Evolutionary conservation across 2,329 filamentous ascomycete genomes (phyloP).

Genomic region (Emydomyces testavorans): DNA sequence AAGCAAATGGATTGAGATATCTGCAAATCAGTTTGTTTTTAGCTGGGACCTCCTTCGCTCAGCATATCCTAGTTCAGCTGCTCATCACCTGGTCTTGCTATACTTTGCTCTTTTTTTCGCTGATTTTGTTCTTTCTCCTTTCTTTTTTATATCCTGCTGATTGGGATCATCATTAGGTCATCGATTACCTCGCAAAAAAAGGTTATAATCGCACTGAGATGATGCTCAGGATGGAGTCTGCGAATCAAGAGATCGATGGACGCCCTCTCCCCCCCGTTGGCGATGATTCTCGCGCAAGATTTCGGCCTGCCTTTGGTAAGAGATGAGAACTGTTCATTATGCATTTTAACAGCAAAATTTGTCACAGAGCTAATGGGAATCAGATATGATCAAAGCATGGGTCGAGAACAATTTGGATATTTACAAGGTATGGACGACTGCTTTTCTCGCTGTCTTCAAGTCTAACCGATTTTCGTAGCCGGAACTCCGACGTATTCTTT

Average conservation of each 20-base stretch:
- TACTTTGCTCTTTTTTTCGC: not conserved
- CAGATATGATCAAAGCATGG: slow-evolving; percentile 61
- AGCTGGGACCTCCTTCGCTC: not conserved
- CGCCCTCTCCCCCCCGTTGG: slow-evolving; percentile 55
- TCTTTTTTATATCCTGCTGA: slow-evolving; percentile 1
- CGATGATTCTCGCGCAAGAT: slow-evolving; percentile 69
- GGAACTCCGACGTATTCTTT: slow-evolving; percentile 75
- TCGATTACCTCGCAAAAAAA: slow-evolving; percentile 91
- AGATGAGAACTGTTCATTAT: slow-evolving; percentile 10
- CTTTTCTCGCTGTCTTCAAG: not conserved
- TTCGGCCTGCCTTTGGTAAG: slow-evolving; percentile 56
- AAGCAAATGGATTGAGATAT: not conserved
- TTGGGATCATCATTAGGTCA: slow-evolving; percentile 47
- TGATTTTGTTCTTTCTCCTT: slow-evolving; percentile 1
- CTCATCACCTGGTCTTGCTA: not conserved
- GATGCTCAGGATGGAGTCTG: slow-evolving; percentile 80
- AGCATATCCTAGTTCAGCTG: not conserved
- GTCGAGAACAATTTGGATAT: slow-evolving; percentile 85
- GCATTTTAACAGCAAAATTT: not conserved
- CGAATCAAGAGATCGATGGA: slow-evolving; percentile 68
- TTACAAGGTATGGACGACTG: slow-evolving; percentile 58
- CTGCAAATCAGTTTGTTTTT: not conserved
- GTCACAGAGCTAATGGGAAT: not conserved
- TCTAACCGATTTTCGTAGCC: slow-evolving; percentile 42
- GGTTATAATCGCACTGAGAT: slow-evolving; percentile 89